phyloP scores from a whole-genome alignment of 768 basidiomycete genomes.

The Rhizopogon vinicolor region DNA sequence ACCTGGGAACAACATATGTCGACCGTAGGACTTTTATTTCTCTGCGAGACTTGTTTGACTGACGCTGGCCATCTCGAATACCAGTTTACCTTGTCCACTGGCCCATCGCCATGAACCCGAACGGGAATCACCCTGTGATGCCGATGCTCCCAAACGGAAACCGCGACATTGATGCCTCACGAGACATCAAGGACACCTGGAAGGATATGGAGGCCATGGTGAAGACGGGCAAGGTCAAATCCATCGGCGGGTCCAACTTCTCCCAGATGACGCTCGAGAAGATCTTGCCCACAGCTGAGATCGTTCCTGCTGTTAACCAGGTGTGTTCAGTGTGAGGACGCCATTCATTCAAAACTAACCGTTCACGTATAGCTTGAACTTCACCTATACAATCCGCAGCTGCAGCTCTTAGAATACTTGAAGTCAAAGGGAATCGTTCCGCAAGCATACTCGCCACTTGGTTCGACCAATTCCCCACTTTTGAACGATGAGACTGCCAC shows the following conservation, averaged over 20 bases:
- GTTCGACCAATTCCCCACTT: slow-evolving; percentile 62
- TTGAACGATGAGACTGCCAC: slow-evolving; percentile 56
- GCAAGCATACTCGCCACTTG: slow-evolving; percentile 81
- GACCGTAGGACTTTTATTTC: slow-evolving; percentile 49
- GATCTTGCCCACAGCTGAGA: slow-evolving; percentile 59
- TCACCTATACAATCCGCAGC: slow-evolving; percentile 74
- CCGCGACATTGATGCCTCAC: slow-evolving; percentile 63
- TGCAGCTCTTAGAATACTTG: slow-evolving; percentile 58
- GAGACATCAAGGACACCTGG: slow-evolving; percentile 75
- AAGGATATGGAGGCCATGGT: slow-evolving; percentile 74
- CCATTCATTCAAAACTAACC: background rate
- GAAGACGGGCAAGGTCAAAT: slow-evolving; percentile 61
- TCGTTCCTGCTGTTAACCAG: slow-evolving; percentile 73
- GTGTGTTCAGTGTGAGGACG: slow-evolving; percentile 27
- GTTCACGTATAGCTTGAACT: slow-evolving; percentile 53
- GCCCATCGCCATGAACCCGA: slow-evolving; percentile 72
- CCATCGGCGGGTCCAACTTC: slow-evolving; percentile 77
- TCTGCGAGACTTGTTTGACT: background rate
- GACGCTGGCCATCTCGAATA: background rate
- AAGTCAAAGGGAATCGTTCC: slow-evolving; percentile 62
- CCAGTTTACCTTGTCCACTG: slow-evolving; percentile 71
- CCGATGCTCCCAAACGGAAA: slow-evolving; percentile 58
- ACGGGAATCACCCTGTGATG: slow-evolving; percentile 57
- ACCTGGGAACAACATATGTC: slow-evolving; percentile 81
- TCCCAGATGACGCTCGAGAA: slow-evolving; percentile 64